These are phyloP conservation scores for Stevia rebaudiana DNA, from an alignment of 140 eudicot genomes.

Conservation along the genomic window DNA sequence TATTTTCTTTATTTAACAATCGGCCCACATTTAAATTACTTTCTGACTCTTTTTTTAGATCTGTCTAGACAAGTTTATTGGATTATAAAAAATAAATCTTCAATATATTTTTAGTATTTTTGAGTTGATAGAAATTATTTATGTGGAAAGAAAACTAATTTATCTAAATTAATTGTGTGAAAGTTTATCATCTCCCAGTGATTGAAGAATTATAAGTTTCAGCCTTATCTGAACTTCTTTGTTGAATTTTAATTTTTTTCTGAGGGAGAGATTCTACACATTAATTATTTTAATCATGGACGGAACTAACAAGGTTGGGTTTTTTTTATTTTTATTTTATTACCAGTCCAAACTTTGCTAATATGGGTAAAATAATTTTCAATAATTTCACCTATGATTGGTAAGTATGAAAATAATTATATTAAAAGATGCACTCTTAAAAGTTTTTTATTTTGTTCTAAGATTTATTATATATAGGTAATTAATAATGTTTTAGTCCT, in stretches of 20 bases:
- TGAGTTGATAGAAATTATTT: neutral
- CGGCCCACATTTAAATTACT: conserved; percentile 19
- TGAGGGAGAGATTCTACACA: conserved; percentile 35
- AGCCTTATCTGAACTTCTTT: conserved; percentile 38
- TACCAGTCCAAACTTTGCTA: too few relatives aligned
- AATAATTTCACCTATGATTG: too few relatives aligned
- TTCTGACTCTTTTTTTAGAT: neutral
- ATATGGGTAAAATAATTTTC: too few relatives aligned
- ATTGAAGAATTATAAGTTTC: conserved; percentile 31
- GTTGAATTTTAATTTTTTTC: conserved; percentile 24
- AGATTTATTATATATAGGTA: too few relatives aligned
- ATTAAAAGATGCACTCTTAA: too few relatives aligned
- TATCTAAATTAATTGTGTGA: neutral
- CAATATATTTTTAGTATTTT: neutral
- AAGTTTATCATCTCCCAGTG: conserved; percentile 26
- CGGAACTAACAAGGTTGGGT: too few relatives aligned
- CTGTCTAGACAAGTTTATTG: neutral
- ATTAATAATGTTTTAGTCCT: too few relatives aligned
- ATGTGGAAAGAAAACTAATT: neutral
- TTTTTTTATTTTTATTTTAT: too few relatives aligned
- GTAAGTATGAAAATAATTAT: too few relatives aligned
- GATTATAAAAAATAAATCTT: too few relatives aligned
- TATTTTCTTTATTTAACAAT: conserved; percentile 6
- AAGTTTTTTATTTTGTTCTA: too few relatives aligned
- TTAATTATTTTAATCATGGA: neutral